A percentile compares a stretch with the other conserved stretches of the same genome.
These are phyloP conservation scores for Cymodocea nodosa DNA, from an alignment of 116 monocot genomes.

Conservation along the genomic window DNA sequence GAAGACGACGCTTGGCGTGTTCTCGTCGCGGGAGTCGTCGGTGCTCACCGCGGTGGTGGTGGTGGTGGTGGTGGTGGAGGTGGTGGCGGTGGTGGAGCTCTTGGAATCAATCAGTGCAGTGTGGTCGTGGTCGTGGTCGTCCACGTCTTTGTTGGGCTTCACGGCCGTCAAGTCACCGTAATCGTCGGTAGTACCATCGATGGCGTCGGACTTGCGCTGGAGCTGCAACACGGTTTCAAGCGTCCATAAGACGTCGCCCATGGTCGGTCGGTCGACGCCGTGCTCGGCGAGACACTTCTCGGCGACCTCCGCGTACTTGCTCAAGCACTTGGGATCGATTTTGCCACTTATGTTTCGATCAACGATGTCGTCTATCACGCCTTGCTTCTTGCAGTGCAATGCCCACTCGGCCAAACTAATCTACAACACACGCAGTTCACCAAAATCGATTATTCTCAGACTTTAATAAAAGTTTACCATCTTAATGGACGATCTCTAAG, in stretches of 20 bases:
- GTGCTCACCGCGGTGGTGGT: no score
- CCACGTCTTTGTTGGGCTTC: no score
- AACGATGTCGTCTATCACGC: conserved; percentile 50
- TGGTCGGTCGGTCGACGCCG: conserved; percentile 49
- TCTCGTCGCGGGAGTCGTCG: no score
- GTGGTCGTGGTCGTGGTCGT: no score
- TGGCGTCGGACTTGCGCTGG: conserved; percentile 57
- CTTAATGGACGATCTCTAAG: no score
- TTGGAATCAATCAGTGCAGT: no score
- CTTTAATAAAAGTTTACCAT: no score
- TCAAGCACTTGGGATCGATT: conserved; percentile 68
- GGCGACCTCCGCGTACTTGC: conserved; percentile 58
- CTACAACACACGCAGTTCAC: no score
- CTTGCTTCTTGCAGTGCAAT: conserved; percentile 63
- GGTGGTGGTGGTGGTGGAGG: no score
- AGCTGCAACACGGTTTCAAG: conserved; percentile 72
- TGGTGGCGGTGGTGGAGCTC: no score
- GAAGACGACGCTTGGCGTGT: no score
- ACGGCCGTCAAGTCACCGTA: conserved; percentile 4
- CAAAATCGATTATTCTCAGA: no score
- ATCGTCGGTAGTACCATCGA: conserved; percentile 12
- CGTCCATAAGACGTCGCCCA: conserved; percentile 84
- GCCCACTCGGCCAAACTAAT: conserved; percentile 77
- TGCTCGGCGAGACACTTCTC: conserved; percentile 63
- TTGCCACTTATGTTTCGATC: conserved; percentile 53